Percentiles rank a stretch among this genome's conserved stretches.
Evolutionary conservation across 2,329 filamentous ascomycete genomes (phyloP).

Genomic region (Coniochaeta prunicola): DNA sequence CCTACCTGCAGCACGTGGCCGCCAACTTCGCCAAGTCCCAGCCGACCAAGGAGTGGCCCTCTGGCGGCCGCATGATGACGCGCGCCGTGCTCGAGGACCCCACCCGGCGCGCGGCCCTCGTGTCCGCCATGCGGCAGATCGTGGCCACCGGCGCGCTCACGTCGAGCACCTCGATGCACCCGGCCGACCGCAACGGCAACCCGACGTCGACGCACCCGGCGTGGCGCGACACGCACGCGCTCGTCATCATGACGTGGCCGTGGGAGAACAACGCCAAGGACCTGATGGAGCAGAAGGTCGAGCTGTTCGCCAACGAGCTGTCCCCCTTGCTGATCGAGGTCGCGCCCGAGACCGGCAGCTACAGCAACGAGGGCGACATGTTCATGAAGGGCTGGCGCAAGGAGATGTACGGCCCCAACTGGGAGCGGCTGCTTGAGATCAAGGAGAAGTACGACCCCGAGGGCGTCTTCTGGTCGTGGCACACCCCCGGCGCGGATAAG

Average conservation of each 20-base stretch:
- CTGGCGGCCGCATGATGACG: conserved; percentile 2
- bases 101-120: not conserved
- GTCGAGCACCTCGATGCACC: conserved; percentile 1
- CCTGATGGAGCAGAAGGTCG: conserved; percentile 1
- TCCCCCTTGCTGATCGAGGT: not conserved
- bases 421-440: not conserved
- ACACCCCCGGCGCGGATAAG: conserved; percentile 1
- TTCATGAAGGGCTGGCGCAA: conserved; percentile 2
- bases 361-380: conserved; percentile 4
- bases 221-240: conserved; percentile 1
- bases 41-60: conserved; percentile 2
- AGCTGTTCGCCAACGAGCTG: conserved; percentile 3
- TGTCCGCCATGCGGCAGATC: not conserved
- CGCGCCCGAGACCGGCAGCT: conserved; percentile 2
- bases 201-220: conserved; percentile 2
- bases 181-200: not conserved
- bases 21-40: conserved; percentile 6
- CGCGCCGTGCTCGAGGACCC: conserved; percentile 1
- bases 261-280: conserved; percentile 3
- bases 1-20: conserved; percentile 4
- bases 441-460: conserved; percentile 3
- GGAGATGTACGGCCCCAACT: conserved; percentile 5
- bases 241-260: conserved; percentile 4
- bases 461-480: conserved; percentile 1
- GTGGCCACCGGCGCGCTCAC: not conserved